Evolutionary conservation across 192 early-diverging fungal genomes (phyloP).

Genomic region (Coemansia sp.): DNA sequence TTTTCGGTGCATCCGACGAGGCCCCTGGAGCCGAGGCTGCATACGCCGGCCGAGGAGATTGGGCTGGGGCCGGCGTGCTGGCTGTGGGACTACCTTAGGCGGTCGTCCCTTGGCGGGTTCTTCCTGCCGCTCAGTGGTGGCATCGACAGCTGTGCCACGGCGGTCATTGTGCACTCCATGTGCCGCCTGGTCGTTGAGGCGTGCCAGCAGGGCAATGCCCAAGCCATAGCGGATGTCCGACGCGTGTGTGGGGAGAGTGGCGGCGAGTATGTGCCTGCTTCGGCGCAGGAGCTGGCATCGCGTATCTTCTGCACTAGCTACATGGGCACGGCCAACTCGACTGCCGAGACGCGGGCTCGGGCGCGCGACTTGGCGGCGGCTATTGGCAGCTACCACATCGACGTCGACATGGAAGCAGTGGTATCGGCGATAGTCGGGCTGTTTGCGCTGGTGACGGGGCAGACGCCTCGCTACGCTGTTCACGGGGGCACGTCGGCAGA

Average conservation of each 20-base stretch:
- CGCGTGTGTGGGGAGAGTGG: conserved; percentile 56
- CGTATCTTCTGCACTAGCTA: conserved; percentile 92
- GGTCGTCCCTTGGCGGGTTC: conserved; percentile 85
- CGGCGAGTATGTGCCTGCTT: conserved; percentile 67
- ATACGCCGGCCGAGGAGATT: conserved; percentile 88
- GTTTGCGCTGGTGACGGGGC: conserved; percentile 72
- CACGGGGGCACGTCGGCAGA: conserved; percentile 82
- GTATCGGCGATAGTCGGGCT: conserved; percentile 71
- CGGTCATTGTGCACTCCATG: conserved; percentile 66
- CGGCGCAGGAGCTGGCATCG: conserved; percentile 79
- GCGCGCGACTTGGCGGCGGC: conserved; percentile 73
- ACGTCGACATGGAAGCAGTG: conserved; percentile 85
- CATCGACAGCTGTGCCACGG: conserved; percentile 93
- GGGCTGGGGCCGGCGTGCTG: conserved; percentile 95
- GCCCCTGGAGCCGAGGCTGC: conserved; percentile 55
- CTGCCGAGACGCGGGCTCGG: conserved; percentile 76
- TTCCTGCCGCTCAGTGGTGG: conserved; percentile 97
- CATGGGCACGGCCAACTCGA: conserved; percentile 94
- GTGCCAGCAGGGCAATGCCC: conserved; percentile 48
- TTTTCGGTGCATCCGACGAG: conserved; percentile 7
- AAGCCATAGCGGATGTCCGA: conserved; percentile 75
- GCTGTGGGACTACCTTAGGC: conserved; percentile 98
- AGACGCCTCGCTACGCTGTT: conserved; percentile 73
- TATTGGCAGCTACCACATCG: conserved; percentile 91
- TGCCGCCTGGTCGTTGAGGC: conserved; percentile 59